Percentiles rank a stretch among this genome's conserved stretches.
Evolutionary conservation across 306 rosid genomes (phyloP).

Genomic region (Pyrus betulifolia): DNA sequence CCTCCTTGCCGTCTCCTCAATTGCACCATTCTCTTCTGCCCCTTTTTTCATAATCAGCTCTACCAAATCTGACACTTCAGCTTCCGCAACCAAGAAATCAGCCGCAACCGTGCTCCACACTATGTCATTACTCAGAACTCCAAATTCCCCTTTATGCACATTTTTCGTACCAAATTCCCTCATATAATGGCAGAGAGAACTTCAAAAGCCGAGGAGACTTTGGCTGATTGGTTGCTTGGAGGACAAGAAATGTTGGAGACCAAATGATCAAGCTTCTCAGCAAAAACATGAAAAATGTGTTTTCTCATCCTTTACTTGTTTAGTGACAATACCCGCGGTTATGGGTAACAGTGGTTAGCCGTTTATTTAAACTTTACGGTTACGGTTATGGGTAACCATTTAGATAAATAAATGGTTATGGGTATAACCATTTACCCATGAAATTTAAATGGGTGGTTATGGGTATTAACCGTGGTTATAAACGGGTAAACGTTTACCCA

Average conservation of each 20-base stretch:
- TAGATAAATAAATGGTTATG: too few species aligned
- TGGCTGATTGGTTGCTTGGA: background rate
- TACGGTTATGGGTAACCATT: too few species aligned
- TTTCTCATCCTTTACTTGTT: conserved; percentile 27
- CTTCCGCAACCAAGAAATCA: conserved; percentile 7
- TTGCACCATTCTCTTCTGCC: conserved; percentile 21
- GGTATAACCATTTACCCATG: too few species aligned
- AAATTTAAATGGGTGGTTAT: too few species aligned
- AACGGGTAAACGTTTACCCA: too few species aligned
- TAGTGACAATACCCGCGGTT: too few species aligned
- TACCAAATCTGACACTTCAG: conserved; percentile 36
- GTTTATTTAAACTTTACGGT: too few species aligned
- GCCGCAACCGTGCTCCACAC: conserved; percentile 43
- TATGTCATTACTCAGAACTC: conserved; percentile 35
- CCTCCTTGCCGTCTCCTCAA: conserved; percentile 28
- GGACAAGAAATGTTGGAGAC: background rate
- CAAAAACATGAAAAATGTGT: conserved; percentile 37
- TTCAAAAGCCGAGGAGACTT: conserved; percentile 38
- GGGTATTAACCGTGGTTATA: too few species aligned
- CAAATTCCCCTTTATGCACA: conserved; percentile 9
- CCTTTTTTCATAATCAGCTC: conserved; percentile 30
- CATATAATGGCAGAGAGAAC: conserved; percentile 49
- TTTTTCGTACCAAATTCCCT: conserved; percentile 6
- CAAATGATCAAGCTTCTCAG: background rate
- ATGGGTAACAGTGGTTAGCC: too few species aligned